A percentile compares a stretch with the other conserved stretches of the same genome.
Conservation (phyloP, 192 early-diverging fungal genomes). For the Gonapodya sp. region DNA sequence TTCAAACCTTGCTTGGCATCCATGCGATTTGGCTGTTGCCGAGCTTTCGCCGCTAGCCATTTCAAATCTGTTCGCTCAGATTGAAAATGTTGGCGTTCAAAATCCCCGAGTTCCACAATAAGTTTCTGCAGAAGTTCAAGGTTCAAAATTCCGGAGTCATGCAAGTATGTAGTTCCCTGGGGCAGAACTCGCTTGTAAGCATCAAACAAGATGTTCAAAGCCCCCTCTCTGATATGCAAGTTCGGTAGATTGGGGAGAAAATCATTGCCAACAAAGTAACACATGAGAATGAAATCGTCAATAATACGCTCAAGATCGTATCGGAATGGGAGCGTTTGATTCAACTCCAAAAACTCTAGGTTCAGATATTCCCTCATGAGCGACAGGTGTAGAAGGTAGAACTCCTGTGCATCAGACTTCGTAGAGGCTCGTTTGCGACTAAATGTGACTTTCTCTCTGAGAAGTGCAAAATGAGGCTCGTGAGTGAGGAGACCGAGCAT, state of each 20-base stretch:
- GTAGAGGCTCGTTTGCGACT: constrained; percentile 48
- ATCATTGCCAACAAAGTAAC: constrained; percentile 98
- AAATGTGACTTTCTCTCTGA: constrained; percentile 91
- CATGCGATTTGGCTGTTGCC: constrained; percentile 19
- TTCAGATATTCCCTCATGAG: constrained; percentile 86
- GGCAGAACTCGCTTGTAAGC: constrained; percentile 83
- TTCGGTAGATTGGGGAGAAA: constrained; percentile 91
- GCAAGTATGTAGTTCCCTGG: constrained; percentile 70
- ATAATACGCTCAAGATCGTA: constrained; percentile 87
- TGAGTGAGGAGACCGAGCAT: constrained; percentile 93
- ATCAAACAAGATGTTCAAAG: constrained; percentile 75
- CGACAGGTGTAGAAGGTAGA: constrained; percentile 70
- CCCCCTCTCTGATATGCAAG: constrained; percentile 90
- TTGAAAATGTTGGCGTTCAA: constrained; percentile 39
- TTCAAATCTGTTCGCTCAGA: not conserved
- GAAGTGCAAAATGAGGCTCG: constrained; percentile 92
- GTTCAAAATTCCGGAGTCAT: constrained; percentile 60
- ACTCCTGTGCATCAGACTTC: constrained; percentile 50
- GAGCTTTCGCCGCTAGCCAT: not conserved
- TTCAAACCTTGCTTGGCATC: too few relatives aligned
- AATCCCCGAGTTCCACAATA: constrained; percentile 36
- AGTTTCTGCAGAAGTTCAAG: constrained; percentile 31
- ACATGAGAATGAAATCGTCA: constrained; percentile 95
- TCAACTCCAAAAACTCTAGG: constrained; percentile 59
- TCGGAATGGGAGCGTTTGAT: constrained; percentile 45